A percentile compares a stretch with the other conserved stretches of the same genome.
Conservation (phyloP, 768 basidiomycete species). For the Russula brevipes region DNA sequence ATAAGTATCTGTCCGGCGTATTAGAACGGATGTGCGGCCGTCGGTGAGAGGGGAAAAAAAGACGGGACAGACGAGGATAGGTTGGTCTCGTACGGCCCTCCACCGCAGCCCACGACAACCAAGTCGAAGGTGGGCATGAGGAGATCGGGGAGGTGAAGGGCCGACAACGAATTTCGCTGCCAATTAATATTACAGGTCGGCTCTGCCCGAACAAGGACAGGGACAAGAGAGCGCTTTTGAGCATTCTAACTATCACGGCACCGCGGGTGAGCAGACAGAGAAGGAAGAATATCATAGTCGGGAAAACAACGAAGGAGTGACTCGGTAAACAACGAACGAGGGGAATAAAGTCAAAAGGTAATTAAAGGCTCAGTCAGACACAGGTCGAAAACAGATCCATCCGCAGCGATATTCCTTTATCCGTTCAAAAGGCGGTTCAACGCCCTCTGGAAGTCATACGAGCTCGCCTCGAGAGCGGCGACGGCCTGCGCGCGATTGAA, state of each 20-base stretch:
- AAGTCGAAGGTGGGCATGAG: slow-evolving; percentile 58
- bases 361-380: background rate
- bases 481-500: slow-evolving; percentile 82
- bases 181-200: slow-evolving; percentile 17
- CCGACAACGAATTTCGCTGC: background rate
- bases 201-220: slow-evolving; percentile 13
- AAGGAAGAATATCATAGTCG: background rate
- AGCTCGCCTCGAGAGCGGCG: slow-evolving; percentile 74
- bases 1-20: slow-evolving; percentile 60
- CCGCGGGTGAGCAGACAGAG: background rate
- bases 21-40: slow-evolving; percentile 17
- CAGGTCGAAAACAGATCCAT: slow-evolving; percentile 15
- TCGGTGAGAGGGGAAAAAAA: slow-evolving; percentile 5
- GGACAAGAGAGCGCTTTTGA: slow-evolving; percentile 1
- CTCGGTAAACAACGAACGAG: slow-evolving; percentile 2
- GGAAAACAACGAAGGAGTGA: slow-evolving; percentile 10
- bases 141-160: slow-evolving; percentile 1
- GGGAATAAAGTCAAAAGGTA: slow-evolving; percentile 6
- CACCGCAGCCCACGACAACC: slow-evolving; percentile 69
- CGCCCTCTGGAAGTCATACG: slow-evolving; percentile 76
- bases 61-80: slow-evolving; percentile 64
- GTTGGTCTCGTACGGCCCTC: slow-evolving; percentile 87
- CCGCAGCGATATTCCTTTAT: background rate
- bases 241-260: background rate
- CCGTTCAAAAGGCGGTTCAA: slow-evolving; percentile 64